Percentiles rank a stretch among this genome's conserved stretches.
phyloP scores from a whole-genome alignment of 116 monocot genomes.

The Zostera marina region DNA sequence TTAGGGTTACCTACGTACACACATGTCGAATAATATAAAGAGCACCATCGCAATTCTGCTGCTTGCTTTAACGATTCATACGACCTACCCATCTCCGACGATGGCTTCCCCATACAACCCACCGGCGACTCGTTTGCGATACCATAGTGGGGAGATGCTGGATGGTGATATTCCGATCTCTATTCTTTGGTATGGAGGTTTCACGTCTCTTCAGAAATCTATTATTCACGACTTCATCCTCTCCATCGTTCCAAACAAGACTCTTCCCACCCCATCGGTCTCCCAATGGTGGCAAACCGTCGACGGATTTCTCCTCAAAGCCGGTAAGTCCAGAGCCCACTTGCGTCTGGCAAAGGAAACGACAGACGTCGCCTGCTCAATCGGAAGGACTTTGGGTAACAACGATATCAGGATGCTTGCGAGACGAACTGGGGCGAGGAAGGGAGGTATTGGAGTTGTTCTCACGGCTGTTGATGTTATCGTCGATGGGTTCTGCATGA shows the following conservation, averaged over 20 bases:
- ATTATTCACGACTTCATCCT: slow-evolving; percentile 34
- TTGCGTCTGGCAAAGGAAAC: slow-evolving; percentile 13
- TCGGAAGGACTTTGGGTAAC: slow-evolving; percentile 17
- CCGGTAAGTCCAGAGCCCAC: slow-evolving; percentile 5
- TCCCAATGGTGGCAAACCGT: slow-evolving; percentile 35
- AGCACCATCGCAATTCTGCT: too few relatives aligned
- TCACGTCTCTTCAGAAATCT: slow-evolving; percentile 20
- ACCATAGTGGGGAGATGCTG: slow-evolving; percentile 31
- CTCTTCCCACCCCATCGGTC: slow-evolving; percentile 14
- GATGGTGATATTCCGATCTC: slow-evolving; percentile 27
- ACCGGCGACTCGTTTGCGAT: slow-evolving; percentile 14
- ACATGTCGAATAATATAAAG: too few relatives aligned
- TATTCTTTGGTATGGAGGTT: slow-evolving; percentile 36
- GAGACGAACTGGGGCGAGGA: too few relatives aligned
- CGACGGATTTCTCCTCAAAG: slow-evolving; percentile 7
- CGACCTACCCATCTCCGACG: too few relatives aligned
- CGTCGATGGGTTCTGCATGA: slow-evolving; percentile 40
- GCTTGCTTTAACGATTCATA: too few relatives aligned
- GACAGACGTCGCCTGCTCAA: slow-evolving; percentile 18
- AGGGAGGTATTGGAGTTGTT: slow-evolving; percentile 10
- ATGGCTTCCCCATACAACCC: slow-evolving; percentile 13
- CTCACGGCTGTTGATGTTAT: slow-evolving; percentile 28
- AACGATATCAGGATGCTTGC: slow-evolving; percentile 21
- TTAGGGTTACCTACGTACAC: too few relatives aligned
- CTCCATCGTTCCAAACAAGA: slow-evolving; percentile 20